Evolutionary conservation across 148 eudicot genomes (phyloP), one percentile per base, ranked within the genome.

Genomic region (Fagopyrum homotropicum): DNA sequence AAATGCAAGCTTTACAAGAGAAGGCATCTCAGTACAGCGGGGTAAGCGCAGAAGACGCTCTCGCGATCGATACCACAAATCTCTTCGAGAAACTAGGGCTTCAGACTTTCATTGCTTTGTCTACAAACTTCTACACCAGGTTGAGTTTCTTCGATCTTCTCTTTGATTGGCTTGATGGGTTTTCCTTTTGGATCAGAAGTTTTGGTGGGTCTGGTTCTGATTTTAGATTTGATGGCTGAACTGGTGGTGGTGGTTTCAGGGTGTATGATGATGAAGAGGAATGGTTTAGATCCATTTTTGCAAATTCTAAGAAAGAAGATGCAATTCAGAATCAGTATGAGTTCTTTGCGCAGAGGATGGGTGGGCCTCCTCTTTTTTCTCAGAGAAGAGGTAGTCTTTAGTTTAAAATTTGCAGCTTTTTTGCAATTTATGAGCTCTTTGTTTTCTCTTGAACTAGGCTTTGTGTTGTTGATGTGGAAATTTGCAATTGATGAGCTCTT

Each of bases 291-390:
- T 88, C 91, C 60, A 89, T 93, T 72, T 93, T 93, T 78, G 93
- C 92, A 16, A 83, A 87, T 72, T 91, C 97, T 9, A 89, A 82
- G 78, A 93, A 93, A 80, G 98, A 93, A 82, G 98, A 91, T 43
- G 98, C 98, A 5, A 89, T 93, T 81, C 97, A 84, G 85, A 93
- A 93, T 81, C 98, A 93, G 72, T 93, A 91, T 9, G 92, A 93
- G 83, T 93, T 93, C 87, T 93, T 91, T 80, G 92, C 86, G 77
- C 97, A 93, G 61, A 86, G 98, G 85, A 93, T 91, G 98, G 94
- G 98, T 54, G 94, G 98, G 59, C 97, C 98, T 68, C 85, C 93
- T 63, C 82, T 93, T 29, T 93, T 75, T 84, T 82, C 88, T 76
- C 93, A 93, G 81, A 89, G 98, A 85, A 89, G 85, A 86, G 98